A percentile compares a stretch with the other conserved stretches of the same genome.
Evolutionary conservation across 2,329 filamentous ascomycete species (phyloP).

Genomic region (Ophiostoma piceae): DNA sequence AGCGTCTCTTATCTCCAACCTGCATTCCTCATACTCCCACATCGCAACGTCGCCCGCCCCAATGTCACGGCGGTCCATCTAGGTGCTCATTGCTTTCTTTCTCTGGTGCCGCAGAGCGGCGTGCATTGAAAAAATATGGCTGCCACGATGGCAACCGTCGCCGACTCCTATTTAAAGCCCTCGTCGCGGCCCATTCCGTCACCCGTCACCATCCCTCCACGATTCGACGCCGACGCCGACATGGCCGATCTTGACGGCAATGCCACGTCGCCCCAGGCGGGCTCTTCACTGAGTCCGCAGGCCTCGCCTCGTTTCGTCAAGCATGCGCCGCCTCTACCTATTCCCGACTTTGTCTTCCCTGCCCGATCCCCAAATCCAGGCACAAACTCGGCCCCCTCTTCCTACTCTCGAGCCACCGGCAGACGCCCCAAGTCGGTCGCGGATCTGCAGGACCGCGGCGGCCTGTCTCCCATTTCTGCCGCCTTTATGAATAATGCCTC

Average conservation of each 20-base stretch:
- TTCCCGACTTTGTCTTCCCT: slow-evolving; percentile 62
- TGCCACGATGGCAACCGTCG: slow-evolving; percentile 21
- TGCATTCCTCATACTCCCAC: background rate
- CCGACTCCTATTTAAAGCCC: slow-evolving; percentile 24
- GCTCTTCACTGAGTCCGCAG: slow-evolving; percentile 31
- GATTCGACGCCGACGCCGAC: slow-evolving; percentile 29
- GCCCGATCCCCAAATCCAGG: slow-evolving; percentile 43
- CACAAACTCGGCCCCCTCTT: slow-evolving; percentile 44
- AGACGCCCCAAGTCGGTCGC: slow-evolving; percentile 51
- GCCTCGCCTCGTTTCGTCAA: slow-evolving; percentile 34
- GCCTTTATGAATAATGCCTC: background rate
- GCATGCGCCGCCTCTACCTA: slow-evolving; percentile 36
- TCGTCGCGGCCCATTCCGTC: slow-evolving; percentile 29
- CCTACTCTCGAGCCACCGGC: slow-evolving; percentile 45
- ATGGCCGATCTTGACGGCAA: background rate
- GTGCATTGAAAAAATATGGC: slow-evolving; percentile 34
- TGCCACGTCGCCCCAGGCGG: slow-evolving; percentile 26
- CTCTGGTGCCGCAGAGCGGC: slow-evolving; percentile 48
- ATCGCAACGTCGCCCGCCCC: slow-evolving; percentile 13
- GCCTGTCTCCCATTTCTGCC: background rate
- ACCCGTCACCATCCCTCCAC: slow-evolving; percentile 31
- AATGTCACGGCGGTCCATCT: slow-evolving; percentile 39
- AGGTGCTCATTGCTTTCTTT: slow-evolving; percentile 37
- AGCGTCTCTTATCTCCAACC: background rate
- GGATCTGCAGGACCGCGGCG: slow-evolving; percentile 38